A percentile compares a stretch with the other conserved stretches of the same genome.
Evolutionary conservation across 129 eudicot genomes (phyloP).

Genomic region (Flaveria brownii): DNA sequence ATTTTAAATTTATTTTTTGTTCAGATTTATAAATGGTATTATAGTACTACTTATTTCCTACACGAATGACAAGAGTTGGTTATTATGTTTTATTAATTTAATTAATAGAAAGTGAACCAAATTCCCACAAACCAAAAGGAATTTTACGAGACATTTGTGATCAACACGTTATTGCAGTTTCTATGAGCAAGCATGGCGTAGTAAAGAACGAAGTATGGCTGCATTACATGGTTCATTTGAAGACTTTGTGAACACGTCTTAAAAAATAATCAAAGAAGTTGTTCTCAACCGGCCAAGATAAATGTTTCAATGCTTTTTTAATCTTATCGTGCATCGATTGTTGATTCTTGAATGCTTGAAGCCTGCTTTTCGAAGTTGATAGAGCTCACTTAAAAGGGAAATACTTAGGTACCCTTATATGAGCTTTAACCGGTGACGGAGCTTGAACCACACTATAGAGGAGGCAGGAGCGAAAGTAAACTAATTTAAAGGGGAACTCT

Average conservation of each 20-base stretch:
- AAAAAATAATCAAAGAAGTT: conserved; percentile 79
- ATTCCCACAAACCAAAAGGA: conserved; percentile 73
- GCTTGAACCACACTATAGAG: too few species aligned
- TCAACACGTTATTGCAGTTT: conserved; percentile 91
- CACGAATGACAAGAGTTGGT: too few species aligned
- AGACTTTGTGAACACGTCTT: conserved; percentile 92
- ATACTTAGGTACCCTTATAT: conserved; percentile 75
- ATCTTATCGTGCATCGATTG: conserved; percentile 79
- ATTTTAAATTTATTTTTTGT: too few species aligned
- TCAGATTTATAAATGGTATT: too few species aligned
- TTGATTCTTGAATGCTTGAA: conserved; percentile 88
- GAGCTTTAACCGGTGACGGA: conserved; percentile 69
- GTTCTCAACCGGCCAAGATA: conserved; percentile 72
- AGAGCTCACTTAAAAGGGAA: conserved; percentile 90
- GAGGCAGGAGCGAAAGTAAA: too few species aligned
- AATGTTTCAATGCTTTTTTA: conserved; percentile 63
- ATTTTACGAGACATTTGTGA: conserved; percentile 87
- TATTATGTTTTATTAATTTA: too few species aligned
- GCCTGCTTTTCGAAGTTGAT: conserved; percentile 85
- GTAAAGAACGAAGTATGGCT: conserved; percentile 98
- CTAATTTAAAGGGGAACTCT: too few species aligned
- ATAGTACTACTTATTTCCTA: too few species aligned
- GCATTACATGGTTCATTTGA: conserved; percentile 94
- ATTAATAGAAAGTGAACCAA: too few species aligned
- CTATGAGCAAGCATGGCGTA: conserved; percentile 99